Conservation (phyloP, 805 yeast genomes). For the baker's yeast (Saccharomyces cerevisiae) region DNA sequence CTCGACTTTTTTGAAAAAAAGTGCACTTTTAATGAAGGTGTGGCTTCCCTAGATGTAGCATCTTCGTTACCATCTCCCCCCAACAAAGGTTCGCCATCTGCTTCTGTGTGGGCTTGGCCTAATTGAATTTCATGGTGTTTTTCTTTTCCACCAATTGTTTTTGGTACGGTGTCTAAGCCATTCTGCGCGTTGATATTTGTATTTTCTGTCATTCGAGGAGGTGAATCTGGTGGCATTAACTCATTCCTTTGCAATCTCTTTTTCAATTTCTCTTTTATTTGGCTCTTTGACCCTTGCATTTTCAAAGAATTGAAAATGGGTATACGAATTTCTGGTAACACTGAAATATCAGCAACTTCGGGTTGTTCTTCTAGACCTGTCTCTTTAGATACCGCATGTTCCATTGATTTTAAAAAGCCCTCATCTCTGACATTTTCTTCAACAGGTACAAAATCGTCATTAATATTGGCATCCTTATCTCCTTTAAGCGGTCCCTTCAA, state of each 20-base stretch:
- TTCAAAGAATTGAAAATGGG: slow-evolving; percentile 19
- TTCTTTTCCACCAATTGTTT: background rate
- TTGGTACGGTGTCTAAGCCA: background rate
- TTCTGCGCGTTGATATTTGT: background rate
- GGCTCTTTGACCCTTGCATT: background rate
- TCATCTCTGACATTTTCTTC: slow-evolving; percentile 1
- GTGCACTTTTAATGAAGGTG: slow-evolving; percentile 12
- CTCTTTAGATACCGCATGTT: background rate
- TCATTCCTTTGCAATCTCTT: background rate
- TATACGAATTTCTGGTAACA: slow-evolving; percentile 8
- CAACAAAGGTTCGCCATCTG: background rate
- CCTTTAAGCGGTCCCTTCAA: background rate
- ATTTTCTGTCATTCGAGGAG: background rate
- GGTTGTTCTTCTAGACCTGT: background rate
- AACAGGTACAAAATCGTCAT: background rate
- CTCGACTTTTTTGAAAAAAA: slow-evolving; percentile 17
- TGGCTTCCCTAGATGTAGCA: slow-evolving; percentile 5
- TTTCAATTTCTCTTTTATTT: background rate
- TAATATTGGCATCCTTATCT: background rate
- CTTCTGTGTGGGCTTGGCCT: background rate
- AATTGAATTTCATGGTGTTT: background rate
- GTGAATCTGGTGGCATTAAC: background rate
- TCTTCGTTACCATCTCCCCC: background rate
- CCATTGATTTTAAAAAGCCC: background rate
- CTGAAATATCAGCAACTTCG: background rate